A percentile compares a stretch with the other conserved stretches of the same genome.
These are phyloP conservation scores for Diplodia intermedia DNA, from an alignment of 2,329 filamentous ascomycete genomes.

Conservation along the genomic window DNA sequence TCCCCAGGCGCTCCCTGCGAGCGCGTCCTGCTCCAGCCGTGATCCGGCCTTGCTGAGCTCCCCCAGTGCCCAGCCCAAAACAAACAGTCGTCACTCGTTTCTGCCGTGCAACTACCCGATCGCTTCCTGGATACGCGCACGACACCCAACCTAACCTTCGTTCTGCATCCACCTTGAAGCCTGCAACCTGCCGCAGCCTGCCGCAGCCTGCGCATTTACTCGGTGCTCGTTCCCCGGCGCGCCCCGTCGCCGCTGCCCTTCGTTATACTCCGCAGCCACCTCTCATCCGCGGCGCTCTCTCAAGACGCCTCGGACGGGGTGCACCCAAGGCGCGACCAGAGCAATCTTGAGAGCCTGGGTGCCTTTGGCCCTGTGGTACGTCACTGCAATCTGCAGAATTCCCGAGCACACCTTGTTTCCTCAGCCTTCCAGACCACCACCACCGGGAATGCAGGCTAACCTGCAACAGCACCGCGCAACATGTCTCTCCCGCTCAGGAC, in stretches of 20 bases:
- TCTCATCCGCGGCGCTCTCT: background rate
- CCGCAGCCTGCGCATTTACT: background rate
- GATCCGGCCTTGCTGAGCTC: constrained; percentile 20
- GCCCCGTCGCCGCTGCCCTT: constrained; percentile 1
- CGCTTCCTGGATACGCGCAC: constrained; percentile 14
- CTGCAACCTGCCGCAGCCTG: constrained; percentile 6
- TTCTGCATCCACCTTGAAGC: constrained; percentile 13
- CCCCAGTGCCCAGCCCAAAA: constrained; percentile 13
- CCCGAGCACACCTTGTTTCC: background rate
- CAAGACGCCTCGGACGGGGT: constrained; percentile 4
- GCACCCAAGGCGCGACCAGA: constrained; percentile 4
- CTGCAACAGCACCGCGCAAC: constrained; percentile 34
- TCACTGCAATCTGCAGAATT: background rate
- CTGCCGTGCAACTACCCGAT: constrained; percentile 28
- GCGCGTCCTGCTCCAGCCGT: background rate
- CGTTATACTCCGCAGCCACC: background rate
- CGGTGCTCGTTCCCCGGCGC: constrained; percentile 21
- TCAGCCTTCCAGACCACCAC: background rate
- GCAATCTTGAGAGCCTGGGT: constrained; percentile 12
- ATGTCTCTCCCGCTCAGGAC: constrained; percentile 66
- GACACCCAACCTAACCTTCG: constrained; percentile 25
- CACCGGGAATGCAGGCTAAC: constrained; percentile 34
- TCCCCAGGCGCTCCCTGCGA: constrained; percentile 18
- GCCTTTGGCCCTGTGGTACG: constrained; percentile 24
- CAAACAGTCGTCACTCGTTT: constrained; percentile 26